phyloP scores from a whole-genome alignment of 805 yeast species.

The Candida sanyiensis region DNA sequence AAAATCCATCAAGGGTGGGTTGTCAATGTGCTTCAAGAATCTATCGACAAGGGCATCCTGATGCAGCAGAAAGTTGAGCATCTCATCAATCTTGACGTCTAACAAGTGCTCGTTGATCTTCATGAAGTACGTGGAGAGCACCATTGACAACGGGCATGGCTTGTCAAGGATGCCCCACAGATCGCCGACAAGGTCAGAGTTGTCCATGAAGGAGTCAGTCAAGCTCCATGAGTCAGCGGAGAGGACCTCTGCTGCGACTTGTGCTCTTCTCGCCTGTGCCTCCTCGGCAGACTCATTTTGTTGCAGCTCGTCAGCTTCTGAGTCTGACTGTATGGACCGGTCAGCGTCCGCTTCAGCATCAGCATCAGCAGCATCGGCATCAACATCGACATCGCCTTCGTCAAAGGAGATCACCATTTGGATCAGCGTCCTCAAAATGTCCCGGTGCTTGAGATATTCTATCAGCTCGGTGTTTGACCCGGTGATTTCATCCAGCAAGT shows the following conservation, averaged over 20 bases:
- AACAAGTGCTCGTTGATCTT: conserved; percentile 85
- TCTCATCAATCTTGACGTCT: conserved; percentile 82
- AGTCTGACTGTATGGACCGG: conserved; percentile 24
- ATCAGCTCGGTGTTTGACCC: conserved; percentile 70
- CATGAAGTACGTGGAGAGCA: conserved; percentile 82
- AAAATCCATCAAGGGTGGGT: conserved; percentile 93
- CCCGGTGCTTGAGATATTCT: conserved; percentile 76
- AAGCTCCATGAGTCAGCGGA: conserved; percentile 93
- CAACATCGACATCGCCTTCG: conserved; percentile 12
- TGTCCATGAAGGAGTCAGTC: conserved; percentile 83
- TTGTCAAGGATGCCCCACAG: conserved; percentile 79
- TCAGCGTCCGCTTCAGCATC: conserved; percentile 19
- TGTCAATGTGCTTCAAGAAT: conserved; percentile 80
- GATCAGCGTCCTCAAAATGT: conserved; percentile 61
- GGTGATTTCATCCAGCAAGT: conserved; percentile 64
- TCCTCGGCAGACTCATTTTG: conserved; percentile 24
- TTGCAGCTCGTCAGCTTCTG: conserved; percentile 17
- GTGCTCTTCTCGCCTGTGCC: conserved; percentile 42
- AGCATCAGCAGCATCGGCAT: conserved; percentile 16
- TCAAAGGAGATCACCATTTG: conserved; percentile 50
- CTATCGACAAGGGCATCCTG: conserved; percentile 70
- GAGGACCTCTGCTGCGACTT: conserved; percentile 80
- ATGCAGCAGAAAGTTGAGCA: conserved; percentile 61
- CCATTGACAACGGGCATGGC: conserved; percentile 61
- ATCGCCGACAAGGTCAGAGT: conserved; percentile 53